These are phyloP conservation scores for Saccharomyces hybrid DNA, from an alignment of 1,139 yeast species.

Conservation along the genomic window DNA sequence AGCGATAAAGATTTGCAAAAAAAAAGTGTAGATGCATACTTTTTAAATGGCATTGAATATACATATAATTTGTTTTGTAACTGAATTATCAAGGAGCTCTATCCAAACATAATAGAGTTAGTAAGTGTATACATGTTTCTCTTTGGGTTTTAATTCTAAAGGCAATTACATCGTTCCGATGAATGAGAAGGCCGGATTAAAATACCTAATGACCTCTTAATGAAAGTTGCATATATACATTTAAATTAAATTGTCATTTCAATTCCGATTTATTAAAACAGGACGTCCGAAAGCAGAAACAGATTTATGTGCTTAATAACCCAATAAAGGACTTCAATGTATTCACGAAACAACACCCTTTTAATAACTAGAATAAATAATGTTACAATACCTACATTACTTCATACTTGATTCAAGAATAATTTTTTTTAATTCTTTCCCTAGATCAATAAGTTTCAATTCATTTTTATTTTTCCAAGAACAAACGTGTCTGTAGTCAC, in stretches of 20 bases:
- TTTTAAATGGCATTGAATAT: not conserved
- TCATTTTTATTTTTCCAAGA: constrained; percentile 23
- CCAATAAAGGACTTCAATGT: not conserved
- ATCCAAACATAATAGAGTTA: not conserved
- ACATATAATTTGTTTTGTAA: not conserved
- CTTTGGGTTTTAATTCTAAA: not conserved
- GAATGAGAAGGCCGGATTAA: not conserved
- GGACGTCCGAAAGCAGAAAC: not conserved
- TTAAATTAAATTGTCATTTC: not conserved
- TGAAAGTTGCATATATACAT: not conserved
- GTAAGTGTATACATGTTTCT: not conserved
- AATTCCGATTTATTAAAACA: not conserved
- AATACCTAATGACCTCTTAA: not conserved
- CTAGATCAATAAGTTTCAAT: not conserved
- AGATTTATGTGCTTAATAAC: not conserved
- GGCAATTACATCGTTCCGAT: not conserved
- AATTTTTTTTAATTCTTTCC: not conserved
- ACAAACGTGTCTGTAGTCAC: constrained; percentile 42
- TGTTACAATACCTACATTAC: not conserved
- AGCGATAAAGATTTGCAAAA: constrained; percentile 5
- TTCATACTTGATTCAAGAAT: not conserved
- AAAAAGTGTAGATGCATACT: not conserved
- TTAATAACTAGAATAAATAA: not conserved
- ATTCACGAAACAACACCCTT: too few species aligned
- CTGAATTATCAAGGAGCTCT: not conserved